These are phyloP conservation scores for Hanseniaspora pseudoguilliermondii DNA, from an alignment of 805 yeast species.

Conservation along the genomic window DNA sequence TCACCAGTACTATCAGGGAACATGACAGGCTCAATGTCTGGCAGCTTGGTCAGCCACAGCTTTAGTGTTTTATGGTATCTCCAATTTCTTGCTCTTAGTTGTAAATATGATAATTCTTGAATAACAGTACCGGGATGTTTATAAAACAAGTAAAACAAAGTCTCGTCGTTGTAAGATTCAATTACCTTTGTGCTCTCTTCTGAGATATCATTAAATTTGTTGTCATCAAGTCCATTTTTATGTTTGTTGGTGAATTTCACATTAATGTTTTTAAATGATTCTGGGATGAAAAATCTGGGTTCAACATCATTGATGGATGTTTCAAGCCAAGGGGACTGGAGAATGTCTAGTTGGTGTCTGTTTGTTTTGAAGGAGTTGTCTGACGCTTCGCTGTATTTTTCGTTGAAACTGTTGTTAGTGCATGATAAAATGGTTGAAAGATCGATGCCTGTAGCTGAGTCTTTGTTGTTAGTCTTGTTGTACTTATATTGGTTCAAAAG, in stretches of 20 bases:
- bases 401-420: background rate
- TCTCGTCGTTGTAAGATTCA: constrained; percentile 69
- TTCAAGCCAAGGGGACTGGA: constrained; percentile 93
- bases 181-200: constrained; percentile 34
- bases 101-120: constrained; percentile 89
- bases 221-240: constrained; percentile 22
- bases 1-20: constrained; percentile 64
- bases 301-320: constrained; percentile 82
- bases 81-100: constrained; percentile 88
- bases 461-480: background rate
- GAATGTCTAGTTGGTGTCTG: constrained; percentile 30
- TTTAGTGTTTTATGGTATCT: constrained; percentile 89
- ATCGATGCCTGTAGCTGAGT: background rate
- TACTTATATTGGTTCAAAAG: background rate
- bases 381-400: background rate
- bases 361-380: background rate
- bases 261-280: constrained; percentile 32
- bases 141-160: constrained; percentile 84
- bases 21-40: constrained; percentile 76
- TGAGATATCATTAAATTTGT: constrained; percentile 28
- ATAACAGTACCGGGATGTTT: constrained; percentile 84
- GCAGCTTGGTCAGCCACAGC: constrained; percentile 93
- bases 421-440: background rate
- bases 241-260: constrained; percentile 19
- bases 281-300: constrained; percentile 63